A percentile compares a stretch with the other conserved stretches of the same genome.
Evolutionary conservation across 75 land plant species (phyloP).

Genomic region (Pseudotsuga menziesii): DNA sequence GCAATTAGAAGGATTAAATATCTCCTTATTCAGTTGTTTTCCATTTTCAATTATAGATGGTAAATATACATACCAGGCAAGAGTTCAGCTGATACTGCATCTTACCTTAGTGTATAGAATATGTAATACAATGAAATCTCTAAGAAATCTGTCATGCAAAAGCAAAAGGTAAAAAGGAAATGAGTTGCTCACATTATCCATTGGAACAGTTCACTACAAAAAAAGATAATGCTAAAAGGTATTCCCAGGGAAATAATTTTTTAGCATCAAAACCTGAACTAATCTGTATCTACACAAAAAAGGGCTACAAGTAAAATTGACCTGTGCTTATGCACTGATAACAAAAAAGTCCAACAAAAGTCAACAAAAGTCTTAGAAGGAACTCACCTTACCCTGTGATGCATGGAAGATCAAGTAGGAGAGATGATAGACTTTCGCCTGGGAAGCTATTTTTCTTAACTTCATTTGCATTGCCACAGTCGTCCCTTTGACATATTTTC

Average conservation of each 20-base stretch:
- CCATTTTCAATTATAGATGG: neutral
- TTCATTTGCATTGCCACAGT: constrained; percentile 69
- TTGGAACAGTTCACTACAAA: neutral
- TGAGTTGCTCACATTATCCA: neutral
- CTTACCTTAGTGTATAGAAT: neutral
- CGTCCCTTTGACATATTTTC: constrained; percentile 35
- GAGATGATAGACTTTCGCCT: constrained; percentile 51
- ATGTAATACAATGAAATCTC: neutral
- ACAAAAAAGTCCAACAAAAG: neutral
- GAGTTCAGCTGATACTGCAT: neutral
- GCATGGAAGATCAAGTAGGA: constrained; percentile 84
- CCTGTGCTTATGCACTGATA: neutral
- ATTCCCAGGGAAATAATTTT: neutral
- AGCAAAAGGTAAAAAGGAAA: neutral
- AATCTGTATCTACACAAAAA: neutral
- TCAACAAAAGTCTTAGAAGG: neutral
- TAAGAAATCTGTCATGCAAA: constrained; percentile 5
- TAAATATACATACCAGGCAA: neutral
- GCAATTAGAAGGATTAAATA: too few species aligned
- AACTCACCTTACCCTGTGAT: constrained; percentile 98
- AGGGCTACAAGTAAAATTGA: neutral
- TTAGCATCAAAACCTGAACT: neutral
- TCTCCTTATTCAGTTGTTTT: neutral
- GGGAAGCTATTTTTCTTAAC: constrained; percentile 16
- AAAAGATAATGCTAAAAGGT: neutral